Base-by-base conservation (phyloP, 2,329 filamentous ascomycete genomes). In the Ceratocystis ficicola region DNA sequence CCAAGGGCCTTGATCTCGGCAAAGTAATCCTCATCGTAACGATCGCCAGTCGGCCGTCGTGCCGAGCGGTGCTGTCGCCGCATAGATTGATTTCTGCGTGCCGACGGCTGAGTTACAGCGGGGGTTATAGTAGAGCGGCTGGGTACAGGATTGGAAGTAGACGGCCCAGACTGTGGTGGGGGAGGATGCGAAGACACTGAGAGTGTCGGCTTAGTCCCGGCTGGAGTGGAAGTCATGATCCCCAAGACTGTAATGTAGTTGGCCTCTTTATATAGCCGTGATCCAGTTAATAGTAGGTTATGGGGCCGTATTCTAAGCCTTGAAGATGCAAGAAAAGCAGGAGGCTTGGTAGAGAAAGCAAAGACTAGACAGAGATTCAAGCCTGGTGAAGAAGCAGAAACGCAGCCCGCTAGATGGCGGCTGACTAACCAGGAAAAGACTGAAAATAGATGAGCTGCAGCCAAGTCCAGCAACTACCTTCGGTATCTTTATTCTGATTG, bases 61-160 rank as follows among this genome's bases (percentile, higher is more conserved):
- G 91, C 88, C 69, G 84, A 85, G 74, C 90, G 91, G 77, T 96
- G 90, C 75, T 94, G 90, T 74, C 87, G 92, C 75, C 87, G 88
- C 64, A 82, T 80, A 57, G 78, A 79, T 77, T 97, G 93, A 64
- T 81, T 85, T 75, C 89, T 95, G 71, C 92, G 83, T 63, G 89
- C 84, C 61, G 82, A 74, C 36, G 75, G 68, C 67, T 74, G 75
- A 20, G 73, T 68, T 36, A 59, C 44, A 12, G n/a, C 48, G 20
- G 63, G 50, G 63, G 22, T 48, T 25, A 44, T 17, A 15, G 61
- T n/a, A 15, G 44, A 46, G 20, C 61, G 44, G n/a, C 20, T 63
- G 8, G 61, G 46, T n/a, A 48, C 52, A 17, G 52, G 52, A 30
- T 59, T 59, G 12, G 52, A 32, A 30, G 52, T 59, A 12, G 52